phyloP scores from a whole-genome alignment of 2,329 filamentous ascomycete species.

The Elsinoe perseae region DNA sequence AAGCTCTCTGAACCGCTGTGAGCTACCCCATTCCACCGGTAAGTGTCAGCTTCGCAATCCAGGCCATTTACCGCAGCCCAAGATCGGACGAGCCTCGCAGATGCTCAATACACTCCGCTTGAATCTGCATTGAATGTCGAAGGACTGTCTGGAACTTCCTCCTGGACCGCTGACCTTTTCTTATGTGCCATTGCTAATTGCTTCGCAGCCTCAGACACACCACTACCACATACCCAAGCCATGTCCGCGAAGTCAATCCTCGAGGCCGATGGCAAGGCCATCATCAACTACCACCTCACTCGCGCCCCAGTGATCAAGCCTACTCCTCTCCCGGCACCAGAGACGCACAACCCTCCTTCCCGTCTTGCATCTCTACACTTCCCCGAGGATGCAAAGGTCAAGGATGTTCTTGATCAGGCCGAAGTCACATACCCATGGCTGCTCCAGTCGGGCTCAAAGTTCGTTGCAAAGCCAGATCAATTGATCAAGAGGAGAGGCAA shows the following conservation, averaged over 20 bases:
- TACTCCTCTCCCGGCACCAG: conserved; percentile 73
- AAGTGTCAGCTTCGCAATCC: neutral
- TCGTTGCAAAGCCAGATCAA: conserved; percentile 99
- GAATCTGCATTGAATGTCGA: neutral
- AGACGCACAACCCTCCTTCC: conserved; percentile 85
- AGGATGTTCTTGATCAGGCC: conserved; percentile 83
- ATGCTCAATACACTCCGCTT: neutral
- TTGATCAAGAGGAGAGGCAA: conserved; percentile 99
- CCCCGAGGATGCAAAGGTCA: conserved; percentile 75
- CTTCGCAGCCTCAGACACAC: conserved; percentile 9
- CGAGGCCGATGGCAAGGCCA: conserved; percentile 99
- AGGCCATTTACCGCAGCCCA: conserved; percentile 11
- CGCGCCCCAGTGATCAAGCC: conserved; percentile 96
- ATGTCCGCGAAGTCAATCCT: conserved; percentile 97
- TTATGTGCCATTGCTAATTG: neutral
- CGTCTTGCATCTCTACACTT: conserved; percentile 91
- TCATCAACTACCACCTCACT: conserved; percentile 99
- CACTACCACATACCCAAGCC: conserved; percentile 28
- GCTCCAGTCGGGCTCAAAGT: conserved; percentile 71
- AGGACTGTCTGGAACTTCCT: conserved; percentile 1
- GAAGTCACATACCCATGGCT: conserved; percentile 97
- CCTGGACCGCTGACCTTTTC: conserved; percentile 9
- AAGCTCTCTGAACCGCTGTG: neutral
- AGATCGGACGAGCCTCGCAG: neutral
- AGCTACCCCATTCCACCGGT: neutral